Evolutionary conservation across 2,329 filamentous ascomycete species (phyloP).

Genomic region (Rhinocladiella similis): DNA sequence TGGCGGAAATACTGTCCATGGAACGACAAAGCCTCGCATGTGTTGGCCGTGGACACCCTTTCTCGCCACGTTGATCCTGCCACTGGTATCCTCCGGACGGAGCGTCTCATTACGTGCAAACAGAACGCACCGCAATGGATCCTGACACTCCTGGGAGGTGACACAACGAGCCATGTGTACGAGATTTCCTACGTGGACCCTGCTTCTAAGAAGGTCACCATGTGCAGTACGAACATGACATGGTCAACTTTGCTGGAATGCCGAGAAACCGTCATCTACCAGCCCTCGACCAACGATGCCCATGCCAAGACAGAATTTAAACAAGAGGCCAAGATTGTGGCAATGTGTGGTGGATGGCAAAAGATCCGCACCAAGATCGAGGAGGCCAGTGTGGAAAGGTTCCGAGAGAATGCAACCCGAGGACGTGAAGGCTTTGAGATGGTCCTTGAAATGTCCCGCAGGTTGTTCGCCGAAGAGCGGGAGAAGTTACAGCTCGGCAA

Average conservation of each 20-base stretch:
- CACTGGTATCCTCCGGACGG: conserved; percentile 71
- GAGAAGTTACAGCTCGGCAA: conserved; percentile 51
- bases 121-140: conserved; percentile 58
- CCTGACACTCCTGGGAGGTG: conserved; percentile 72
- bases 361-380: conserved; percentile 96
- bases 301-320: conserved; percentile 72
- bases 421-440: conserved; percentile 94
- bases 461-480: conserved; percentile 87
- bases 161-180: conserved; percentile 83
- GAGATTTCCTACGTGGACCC: conserved; percentile 96
- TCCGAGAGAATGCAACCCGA: conserved; percentile 86
- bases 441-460: conserved; percentile 87
- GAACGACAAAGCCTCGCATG: conserved; percentile 98
- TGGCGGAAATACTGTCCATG: conserved; percentile 99
- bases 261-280: conserved; percentile 88
- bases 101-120: conserved; percentile 60
- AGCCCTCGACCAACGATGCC: conserved; percentile 56
- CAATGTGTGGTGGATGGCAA: conserved; percentile 94
- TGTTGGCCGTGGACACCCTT: conserved; percentile 91
- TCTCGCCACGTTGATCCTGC: conserved; percentile 65
- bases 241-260: conserved; percentile 88
- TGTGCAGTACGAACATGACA: conserved; percentile 94
- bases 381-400: conserved; percentile 82
- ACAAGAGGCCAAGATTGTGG: conserved; percentile 90
- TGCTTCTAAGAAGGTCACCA: conserved; percentile 78